Percentiles rank a stretch among this genome's conserved stretches.
Evolutionary conservation across 2,329 filamentous ascomycete species (phyloP).

Genomic region (Didymella pomorum): DNA sequence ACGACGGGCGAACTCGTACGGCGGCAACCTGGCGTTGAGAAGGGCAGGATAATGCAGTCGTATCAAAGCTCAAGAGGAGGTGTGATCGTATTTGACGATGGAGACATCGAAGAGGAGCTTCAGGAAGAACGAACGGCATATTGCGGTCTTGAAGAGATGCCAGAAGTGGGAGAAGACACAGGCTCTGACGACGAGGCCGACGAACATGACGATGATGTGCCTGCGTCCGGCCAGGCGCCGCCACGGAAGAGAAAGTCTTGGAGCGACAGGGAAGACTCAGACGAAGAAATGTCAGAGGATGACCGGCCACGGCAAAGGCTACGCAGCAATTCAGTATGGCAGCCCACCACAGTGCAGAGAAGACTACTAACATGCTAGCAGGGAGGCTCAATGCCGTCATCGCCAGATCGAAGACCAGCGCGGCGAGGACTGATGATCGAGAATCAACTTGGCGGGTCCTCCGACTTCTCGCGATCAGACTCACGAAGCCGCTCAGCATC

Average conservation of each 20-base stretch:
- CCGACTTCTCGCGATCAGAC: constrained; percentile 52
- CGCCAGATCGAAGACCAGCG: constrained; percentile 67
- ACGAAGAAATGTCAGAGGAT: constrained; percentile 71
- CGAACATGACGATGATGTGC: constrained; percentile 42
- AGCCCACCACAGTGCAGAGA: neutral
- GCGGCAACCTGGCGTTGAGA: constrained; percentile 71
- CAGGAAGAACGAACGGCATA: constrained; percentile 80
- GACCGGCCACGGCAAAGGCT: constrained; percentile 80
- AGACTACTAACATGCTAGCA: constrained; percentile 44
- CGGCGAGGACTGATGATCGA: constrained; percentile 63
- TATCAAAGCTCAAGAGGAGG: constrained; percentile 85
- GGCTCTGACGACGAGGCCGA: constrained; percentile 65
- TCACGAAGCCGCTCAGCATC: constrained; percentile 50
- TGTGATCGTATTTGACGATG: constrained; percentile 94
- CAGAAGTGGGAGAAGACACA: constrained; percentile 79
- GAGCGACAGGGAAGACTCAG: constrained; percentile 68
- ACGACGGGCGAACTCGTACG: constrained; percentile 58
- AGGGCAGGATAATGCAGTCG: constrained; percentile 73
- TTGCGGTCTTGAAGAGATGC: constrained; percentile 87
- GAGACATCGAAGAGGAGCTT: constrained; percentile 89
- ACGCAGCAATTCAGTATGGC: constrained; percentile 83
- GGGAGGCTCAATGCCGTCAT: constrained; percentile 68
- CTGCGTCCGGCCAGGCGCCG: constrained; percentile 45
- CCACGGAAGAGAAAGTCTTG: constrained; percentile 53
- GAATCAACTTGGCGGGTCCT: constrained; percentile 45